Conservation (phyloP, 352 stramenopile species). For the Globisporangium echinulatum region DNA sequence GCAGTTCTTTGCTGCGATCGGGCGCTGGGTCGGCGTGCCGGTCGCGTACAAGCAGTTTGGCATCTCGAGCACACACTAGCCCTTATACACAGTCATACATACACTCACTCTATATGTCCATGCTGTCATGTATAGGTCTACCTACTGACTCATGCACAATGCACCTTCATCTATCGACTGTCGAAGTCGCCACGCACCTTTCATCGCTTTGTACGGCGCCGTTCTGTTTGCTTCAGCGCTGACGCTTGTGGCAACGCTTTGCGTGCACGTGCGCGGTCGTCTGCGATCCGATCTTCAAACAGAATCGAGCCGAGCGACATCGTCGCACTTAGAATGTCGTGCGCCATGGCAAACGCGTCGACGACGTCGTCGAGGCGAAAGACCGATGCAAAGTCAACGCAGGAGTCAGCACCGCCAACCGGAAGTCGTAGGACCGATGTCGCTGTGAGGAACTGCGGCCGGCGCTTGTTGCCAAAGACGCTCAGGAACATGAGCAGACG, state of each 20-base stretch:
- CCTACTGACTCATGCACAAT: too few relatives aligned
- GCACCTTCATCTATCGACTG: too few relatives aligned
- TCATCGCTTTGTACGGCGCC: too few relatives aligned
- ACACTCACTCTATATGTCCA: not conserved
- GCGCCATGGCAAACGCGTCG: constrained; percentile 62
- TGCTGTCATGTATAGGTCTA: too few relatives aligned
- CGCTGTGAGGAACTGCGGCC: constrained; percentile 37
- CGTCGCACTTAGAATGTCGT: constrained; percentile 44
- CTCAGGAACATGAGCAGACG: constrained; percentile 56
- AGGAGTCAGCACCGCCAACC: constrained; percentile 17
- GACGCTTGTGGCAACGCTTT: too few relatives aligned
- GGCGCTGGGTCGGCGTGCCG: constrained; percentile 29
- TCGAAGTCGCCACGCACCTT: too few relatives aligned
- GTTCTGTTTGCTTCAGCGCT: too few relatives aligned
- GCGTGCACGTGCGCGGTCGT: constrained; percentile 12
- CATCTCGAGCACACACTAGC: too few relatives aligned
- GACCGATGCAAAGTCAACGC: constrained; percentile 51
- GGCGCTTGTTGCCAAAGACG: constrained; percentile 57
- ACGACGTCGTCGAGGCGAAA: constrained; percentile 66
- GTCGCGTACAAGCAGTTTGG: constrained; percentile 29
- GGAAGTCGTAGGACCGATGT: constrained; percentile 41
- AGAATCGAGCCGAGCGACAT: constrained; percentile 47
- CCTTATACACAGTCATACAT: constrained; percentile 10
- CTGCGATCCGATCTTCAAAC: constrained; percentile 39
- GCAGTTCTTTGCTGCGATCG: constrained; percentile 14